Percentiles rank a stretch among this genome's conserved stretches.
Conservation (phyloP, 176 grass and related monocot genomes). For the Hsuehochloa calcarea region DNA sequence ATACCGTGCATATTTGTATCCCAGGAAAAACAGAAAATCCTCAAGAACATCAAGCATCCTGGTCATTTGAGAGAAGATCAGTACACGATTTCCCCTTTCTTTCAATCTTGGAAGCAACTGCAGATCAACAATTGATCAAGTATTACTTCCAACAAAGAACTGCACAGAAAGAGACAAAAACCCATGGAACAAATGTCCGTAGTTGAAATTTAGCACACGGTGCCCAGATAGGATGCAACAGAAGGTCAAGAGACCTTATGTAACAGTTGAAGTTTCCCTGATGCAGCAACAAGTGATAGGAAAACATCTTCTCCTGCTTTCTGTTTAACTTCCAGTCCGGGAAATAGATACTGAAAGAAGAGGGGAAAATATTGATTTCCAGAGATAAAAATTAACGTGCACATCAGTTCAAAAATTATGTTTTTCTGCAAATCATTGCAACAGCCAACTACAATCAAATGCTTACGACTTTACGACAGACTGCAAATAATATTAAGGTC, state of each 20-base stretch:
- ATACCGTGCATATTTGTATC: conserved; percentile 39
- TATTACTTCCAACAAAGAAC: too few relatives aligned
- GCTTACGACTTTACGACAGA: background rate
- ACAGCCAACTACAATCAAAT: background rate
- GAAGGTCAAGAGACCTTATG: conserved; percentile 42
- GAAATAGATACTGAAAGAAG: conserved; percentile 57
- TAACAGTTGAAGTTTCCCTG: conserved; percentile 70
- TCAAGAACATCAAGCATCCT: too few relatives aligned
- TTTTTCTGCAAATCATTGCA: background rate
- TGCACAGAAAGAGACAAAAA: too few relatives aligned
- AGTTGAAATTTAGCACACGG: too few relatives aligned
- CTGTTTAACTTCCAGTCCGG: conserved; percentile 35
- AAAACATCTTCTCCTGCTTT: conserved; percentile 33
- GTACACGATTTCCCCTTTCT: too few relatives aligned
- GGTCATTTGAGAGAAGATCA: too few relatives aligned
- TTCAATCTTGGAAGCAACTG: too few relatives aligned
- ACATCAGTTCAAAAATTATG: background rate
- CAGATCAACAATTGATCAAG: too few relatives aligned
- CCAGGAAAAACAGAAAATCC: too few relatives aligned
- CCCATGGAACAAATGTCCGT: too few relatives aligned
- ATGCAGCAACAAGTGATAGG: conserved; percentile 54
- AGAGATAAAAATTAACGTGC: background rate
- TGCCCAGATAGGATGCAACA: background rate
- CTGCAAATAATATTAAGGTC: background rate
- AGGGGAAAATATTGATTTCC: background rate